phyloP scores from a whole-genome alignment of 2,329 filamentous ascomycete species.

The Neonectria neomacrospora region DNA sequence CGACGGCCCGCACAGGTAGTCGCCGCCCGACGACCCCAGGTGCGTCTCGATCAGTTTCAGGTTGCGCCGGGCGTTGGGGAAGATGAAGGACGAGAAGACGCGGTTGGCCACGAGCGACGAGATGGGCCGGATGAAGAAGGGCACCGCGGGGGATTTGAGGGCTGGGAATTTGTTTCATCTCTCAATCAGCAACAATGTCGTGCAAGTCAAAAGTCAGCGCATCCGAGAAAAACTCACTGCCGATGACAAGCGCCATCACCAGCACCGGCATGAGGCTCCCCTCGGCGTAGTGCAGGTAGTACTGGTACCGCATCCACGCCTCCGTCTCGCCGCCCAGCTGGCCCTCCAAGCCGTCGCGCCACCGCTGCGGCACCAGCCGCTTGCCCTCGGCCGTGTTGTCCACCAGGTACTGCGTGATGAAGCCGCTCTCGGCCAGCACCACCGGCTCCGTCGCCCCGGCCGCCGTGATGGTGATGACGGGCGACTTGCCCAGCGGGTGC shows the following conservation, averaged over 20 bases:
- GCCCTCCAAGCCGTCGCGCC: conserved; percentile 67
- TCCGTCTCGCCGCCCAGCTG: conserved; percentile 70
- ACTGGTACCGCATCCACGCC: conserved; percentile 69
- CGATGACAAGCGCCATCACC: conserved; percentile 71
- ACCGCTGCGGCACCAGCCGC: conserved; percentile 63
- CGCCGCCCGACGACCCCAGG: conserved; percentile 57
- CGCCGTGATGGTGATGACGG: conserved; percentile 74
- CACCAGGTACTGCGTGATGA: conserved; percentile 84
- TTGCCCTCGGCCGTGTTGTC: conserved; percentile 66
- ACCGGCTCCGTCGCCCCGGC: conserved; percentile 55
- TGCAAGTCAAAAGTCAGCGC: too few species aligned
- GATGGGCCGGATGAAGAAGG: conserved; percentile 65
- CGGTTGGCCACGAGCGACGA: conserved; percentile 57
- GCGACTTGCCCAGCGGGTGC: conserved; percentile 89
- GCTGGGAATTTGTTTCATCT: too few species aligned
- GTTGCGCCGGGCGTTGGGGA: conserved; percentile 61
- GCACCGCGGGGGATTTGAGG: conserved; percentile 58
- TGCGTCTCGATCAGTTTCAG: conserved; percentile 62
- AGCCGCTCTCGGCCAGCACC: conserved; percentile 83
- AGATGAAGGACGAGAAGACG: conserved; percentile 54
- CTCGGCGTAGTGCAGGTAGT: conserved; percentile 86
- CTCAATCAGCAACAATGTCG: too few species aligned
- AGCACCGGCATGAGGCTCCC: conserved; percentile 82
- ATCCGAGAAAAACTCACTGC: conserved; percentile 53
- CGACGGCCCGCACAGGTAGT: conserved; percentile 61